Base-by-base conservation (phyloP, 2,329 filamentous ascomycete species). In the Ophiocordyceps sinensis region DNA sequence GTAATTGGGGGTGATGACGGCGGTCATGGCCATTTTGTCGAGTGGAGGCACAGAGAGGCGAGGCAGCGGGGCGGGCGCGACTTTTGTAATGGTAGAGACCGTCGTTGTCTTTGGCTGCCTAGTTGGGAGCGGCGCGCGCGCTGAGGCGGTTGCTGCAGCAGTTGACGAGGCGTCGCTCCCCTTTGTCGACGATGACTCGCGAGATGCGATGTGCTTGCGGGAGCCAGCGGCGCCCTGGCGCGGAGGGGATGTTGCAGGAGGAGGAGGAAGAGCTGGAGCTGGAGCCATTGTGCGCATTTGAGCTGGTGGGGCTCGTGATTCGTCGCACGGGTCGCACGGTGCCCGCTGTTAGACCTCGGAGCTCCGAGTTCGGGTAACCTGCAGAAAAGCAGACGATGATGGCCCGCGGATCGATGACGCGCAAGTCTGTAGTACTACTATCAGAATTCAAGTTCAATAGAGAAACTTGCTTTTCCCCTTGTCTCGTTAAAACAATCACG, bases 21-120 rank as follows among this genome's bases (percentile, higher is more conserved):
- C 63, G 9, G 68, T 62, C 65, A 71, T 70, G 42, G 64, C 59
- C 58, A 66, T 66, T 48, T 57, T 67, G 50, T 67, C 64, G 51
- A 60, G 55, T 36, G 59, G 54, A 35, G 58, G 59, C 45, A 56
- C 54, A 46, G 51, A 58, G 44, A 56, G 56, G 43, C 53, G 57
- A 47, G 50, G 55, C 44, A 49, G 44, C 40, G 41, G 47, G 41
- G 45, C 29, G 37, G 44, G 35, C 40, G 48, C 48, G 49, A 51
- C 53, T 48, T 51, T 42, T 48, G 51, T 31, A n/a, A 11, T 31
- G 12, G 12, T 13, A 10, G 28, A 30, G 10, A 19, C 43, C 32
- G 43, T 29, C 3, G 38, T 40, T 28, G 43, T 26, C 36, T 43
- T 44, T n/a, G 47, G 45, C 34, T 45, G 45, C 36, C 42, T 44